Evolutionary conservation across 2,329 filamentous ascomycete genomes (phyloP), one percentile per base, ranked within the genome.

Genomic region (Acarospora socialis): DNA sequence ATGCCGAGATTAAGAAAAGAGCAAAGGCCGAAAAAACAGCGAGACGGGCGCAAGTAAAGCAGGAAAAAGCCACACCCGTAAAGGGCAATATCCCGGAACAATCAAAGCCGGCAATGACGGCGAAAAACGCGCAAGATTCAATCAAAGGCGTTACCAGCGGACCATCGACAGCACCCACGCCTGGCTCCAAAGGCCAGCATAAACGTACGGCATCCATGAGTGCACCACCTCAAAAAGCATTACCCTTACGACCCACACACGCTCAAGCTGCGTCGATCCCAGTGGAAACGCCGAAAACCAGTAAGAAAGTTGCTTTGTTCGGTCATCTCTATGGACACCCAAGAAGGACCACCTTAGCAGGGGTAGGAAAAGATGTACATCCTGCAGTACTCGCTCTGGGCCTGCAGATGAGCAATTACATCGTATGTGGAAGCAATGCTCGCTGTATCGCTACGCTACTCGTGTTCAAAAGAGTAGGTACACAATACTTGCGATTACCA

Each of bases 11-110:
- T 48, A 95, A 95, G 60, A 87, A 86, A 48, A 76, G 73, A 52
- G 78, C 79, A 39, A 87, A 93, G 54, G 86, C 82, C 19, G 87
- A 94, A 53, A 95, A 94, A 61, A 79, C 81, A 32, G 84, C 84
- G 28, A 69, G 82, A 39, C 70, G 87, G 60, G 82, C 80, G 29
- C 75, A 75, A 49, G 72, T 67, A 47, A 82, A 77, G 51, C 61
- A 63, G 18, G 61, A 53, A 42, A 56, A 54, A 40, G n/a, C n/a
- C n/a, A n/a, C n/a, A n/a, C n/a, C 28, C 17, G 28, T 16, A 13
- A 6, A 16, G 28, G 51, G 46, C n/a, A n/a, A 8, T 27, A 24
- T 38, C 28, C 44, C 33, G 45, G 46, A 36, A 39, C 39, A 34
- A 27, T 33, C 44, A 33, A 27, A 42, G 24, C 30, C 42, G 36